Percentiles rank a stretch among this genome's conserved stretches.
Evolutionary conservation across 345 rosid species (phyloP).

Genomic region (Eucalyptus paniculata): DNA sequence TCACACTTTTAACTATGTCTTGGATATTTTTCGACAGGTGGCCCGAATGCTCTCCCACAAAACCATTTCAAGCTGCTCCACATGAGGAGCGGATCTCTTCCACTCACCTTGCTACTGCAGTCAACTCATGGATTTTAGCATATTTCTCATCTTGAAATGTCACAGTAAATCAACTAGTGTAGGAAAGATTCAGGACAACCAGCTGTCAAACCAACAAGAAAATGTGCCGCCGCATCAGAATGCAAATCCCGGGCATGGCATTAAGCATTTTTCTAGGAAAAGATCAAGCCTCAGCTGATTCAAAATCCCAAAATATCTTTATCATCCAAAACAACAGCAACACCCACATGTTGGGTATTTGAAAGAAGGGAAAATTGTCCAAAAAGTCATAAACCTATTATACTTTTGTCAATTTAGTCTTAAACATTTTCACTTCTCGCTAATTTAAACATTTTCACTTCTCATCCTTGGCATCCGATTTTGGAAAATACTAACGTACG

Average conservation of each 20-base stretch:
- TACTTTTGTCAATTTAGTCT: no score
- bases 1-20: slow-evolving; percentile 21
- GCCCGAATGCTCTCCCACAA: slow-evolving; percentile 36
- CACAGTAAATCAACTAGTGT: neutral
- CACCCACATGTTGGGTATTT: neutral
- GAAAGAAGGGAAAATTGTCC: neutral
- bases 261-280: no score
- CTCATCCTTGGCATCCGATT: no score
- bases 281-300: neutral
- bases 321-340: neutral
- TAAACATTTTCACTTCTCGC: no score
- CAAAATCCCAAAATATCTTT: neutral
- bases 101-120: slow-evolving; percentile 35
- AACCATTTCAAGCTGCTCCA: slow-evolving; percentile 35
- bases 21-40: slow-evolving; percentile 35
- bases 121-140: slow-evolving; percentile 32
- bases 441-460: no score
- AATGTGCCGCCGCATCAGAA: neutral
- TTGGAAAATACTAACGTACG: no score
- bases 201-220: neutral
- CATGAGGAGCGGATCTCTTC: slow-evolving; percentile 30
- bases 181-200: neutral
- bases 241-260: neutral
- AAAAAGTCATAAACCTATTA: no score
- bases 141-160: slow-evolving; percentile 38